A percentile compares a stretch with the other conserved stretches of the same genome.
Evolutionary conservation across 2,329 filamentous ascomycete genomes (phyloP).

Genomic region (Fusarium redolens): DNA sequence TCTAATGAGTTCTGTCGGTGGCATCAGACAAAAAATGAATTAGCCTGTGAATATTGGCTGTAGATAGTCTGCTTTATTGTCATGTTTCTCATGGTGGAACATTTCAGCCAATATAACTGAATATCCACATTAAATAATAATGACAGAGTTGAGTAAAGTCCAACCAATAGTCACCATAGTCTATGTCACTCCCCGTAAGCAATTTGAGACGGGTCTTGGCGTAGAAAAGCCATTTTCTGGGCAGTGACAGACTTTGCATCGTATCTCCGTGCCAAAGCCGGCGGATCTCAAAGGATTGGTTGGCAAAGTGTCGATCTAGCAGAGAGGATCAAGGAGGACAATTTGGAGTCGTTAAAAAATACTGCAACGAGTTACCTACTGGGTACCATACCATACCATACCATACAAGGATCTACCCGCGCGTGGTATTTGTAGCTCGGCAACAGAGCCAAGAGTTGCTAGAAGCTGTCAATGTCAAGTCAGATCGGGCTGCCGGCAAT

Average conservation of each 20-base stretch:
- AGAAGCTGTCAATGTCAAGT: constrained; percentile 3
- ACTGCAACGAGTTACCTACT: not conserved
- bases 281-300: constrained; percentile 3
- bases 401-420: not conserved
- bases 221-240: not conserved
- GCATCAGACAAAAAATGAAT: not conserved
- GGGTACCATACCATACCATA: too few species aligned
- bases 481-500: constrained; percentile 16
- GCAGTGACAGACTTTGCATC: constrained; percentile 14
- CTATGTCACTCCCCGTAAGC: constrained; percentile 18
- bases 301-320: not conserved
- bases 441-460: not conserved
- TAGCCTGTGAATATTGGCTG: not conserved
- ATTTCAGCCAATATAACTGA: not conserved
- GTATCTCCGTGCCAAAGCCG: constrained; percentile 43
- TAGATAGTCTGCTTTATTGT: not conserved
- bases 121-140: constrained; percentile 10
- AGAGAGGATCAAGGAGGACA: not conserved
- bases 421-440: not conserved
- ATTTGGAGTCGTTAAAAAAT: not conserved
- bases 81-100: not conserved
- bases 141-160: not conserved
- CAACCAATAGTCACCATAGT: constrained; percentile 14
- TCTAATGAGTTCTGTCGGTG: constrained; percentile 5
- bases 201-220: constrained; percentile 1